phyloP scores from a whole-genome alignment of 1,284 basidiomycete genomes.

The Tremellales sp. region DNA sequence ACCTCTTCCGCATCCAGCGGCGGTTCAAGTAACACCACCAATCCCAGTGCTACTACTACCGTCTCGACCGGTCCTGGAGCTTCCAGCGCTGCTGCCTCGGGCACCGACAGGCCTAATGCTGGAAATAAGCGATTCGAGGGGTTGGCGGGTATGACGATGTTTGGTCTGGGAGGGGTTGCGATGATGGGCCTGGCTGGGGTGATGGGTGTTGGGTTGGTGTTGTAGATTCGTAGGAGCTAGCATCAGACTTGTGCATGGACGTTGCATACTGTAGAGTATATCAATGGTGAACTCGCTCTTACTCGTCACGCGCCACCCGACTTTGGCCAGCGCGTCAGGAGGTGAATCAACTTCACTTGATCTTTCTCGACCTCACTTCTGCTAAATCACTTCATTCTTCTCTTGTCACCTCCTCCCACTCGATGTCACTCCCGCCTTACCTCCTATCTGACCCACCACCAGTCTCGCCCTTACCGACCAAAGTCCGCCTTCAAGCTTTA shows the following conservation, averaged over 20 bases:
- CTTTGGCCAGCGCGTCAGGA: background rate
- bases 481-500: conserved; percentile 66
- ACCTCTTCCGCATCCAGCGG: conserved; percentile 1
- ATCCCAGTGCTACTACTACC: conserved; percentile 5
- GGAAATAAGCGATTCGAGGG: too few relatives aligned
- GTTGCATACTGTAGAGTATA: too few relatives aligned
- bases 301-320: too few relatives aligned
- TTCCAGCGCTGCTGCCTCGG: conserved; percentile 1
- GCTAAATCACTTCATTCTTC: background rate
- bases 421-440: conserved; percentile 19
- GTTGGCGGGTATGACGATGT: too few relatives aligned
- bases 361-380: too few relatives aligned
- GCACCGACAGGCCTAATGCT: too few relatives aligned
- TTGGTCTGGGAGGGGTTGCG: too few relatives aligned
- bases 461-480: conserved; percentile 43
- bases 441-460: conserved; percentile 18
- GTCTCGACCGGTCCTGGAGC: conserved; percentile 6
- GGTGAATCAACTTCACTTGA: background rate
- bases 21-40: background rate
- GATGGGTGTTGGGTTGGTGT: too few relatives aligned
- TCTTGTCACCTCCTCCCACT: background rate
- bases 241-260: too few relatives aligned
- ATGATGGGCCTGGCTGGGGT: too few relatives aligned
- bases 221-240: too few relatives aligned
- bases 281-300: too few relatives aligned